These are phyloP conservation scores for Ophiostoma sp. DNA, from an alignment of 2,329 filamentous ascomycete species.

Conservation along the genomic window DNA sequence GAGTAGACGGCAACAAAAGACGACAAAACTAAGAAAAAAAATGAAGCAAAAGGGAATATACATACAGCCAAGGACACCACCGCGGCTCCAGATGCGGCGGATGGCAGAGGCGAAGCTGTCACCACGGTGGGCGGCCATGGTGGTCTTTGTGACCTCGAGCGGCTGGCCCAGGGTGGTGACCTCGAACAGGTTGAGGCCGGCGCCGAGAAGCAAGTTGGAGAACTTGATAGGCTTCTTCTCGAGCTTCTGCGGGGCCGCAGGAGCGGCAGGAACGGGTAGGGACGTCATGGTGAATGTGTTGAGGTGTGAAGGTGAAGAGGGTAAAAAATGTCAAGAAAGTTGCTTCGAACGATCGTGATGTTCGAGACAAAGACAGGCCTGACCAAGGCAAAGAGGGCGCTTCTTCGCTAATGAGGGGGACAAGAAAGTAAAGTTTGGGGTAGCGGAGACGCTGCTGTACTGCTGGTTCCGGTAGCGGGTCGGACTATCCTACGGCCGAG, in stretches of 20 bases:
- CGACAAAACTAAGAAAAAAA: not conserved
- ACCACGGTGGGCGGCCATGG: constrained; percentile 94
- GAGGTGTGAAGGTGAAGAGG: not conserved
- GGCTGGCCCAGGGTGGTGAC: constrained; percentile 70
- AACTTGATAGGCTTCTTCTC: constrained; percentile 99
- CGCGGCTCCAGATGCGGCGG: constrained; percentile 86
- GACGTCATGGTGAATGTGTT: constrained; percentile 62
- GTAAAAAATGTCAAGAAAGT: not conserved
- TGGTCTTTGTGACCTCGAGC: constrained; percentile 98
- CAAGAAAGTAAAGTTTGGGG: constrained; percentile 20
- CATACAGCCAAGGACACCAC: constrained; percentile 92
- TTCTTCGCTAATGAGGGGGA: constrained; percentile 64
- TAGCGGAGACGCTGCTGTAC: constrained; percentile 20
- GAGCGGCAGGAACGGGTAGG: constrained; percentile 52
- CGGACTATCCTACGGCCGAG: constrained; percentile 28
- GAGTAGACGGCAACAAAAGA: not conserved
- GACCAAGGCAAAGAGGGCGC: constrained; percentile 96
- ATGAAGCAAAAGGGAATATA: constrained; percentile 32
- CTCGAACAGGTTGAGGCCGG: constrained; percentile 95
- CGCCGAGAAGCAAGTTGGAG: constrained; percentile 94
- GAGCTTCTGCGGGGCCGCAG: constrained; percentile 57
- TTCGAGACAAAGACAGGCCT: constrained; percentile 61
- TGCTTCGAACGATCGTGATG: constrained; percentile 24
- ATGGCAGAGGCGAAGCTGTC: constrained; percentile 84
- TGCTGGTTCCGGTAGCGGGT: constrained; percentile 18